Base-by-base conservation (phyloP, 108 stramenopile genomes). In the Cylindrotheca fusiformis region DNA sequence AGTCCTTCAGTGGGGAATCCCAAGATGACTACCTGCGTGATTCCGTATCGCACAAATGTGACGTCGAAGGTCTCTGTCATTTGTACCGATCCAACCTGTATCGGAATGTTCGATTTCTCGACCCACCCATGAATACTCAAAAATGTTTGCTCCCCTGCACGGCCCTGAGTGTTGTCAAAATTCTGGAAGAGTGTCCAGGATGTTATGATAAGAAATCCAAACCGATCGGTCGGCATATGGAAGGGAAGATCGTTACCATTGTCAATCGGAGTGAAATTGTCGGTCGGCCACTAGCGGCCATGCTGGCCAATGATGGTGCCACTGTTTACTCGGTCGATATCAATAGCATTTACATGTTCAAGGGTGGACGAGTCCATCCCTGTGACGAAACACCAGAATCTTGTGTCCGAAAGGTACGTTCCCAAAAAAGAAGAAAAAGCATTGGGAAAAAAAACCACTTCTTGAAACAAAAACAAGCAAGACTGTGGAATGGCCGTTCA, bases 1-100 rank as follows among this genome's bases (percentile, higher is more conserved):
- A 96, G 54, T 90, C 88, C 18, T 98, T 96, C 64, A 91, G 76
- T 48, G 97, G 97, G 14, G 93, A 86, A 22, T 80, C 80, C 63
- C 95, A 96, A 69, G 97, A 98, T 75, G 97, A 98, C 74, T 96
- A 96, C 68, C 71, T 98, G n/a, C 80, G 97, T 36, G 97, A 98
- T 71, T 75, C 83, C 5, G 91, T 98, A 14, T 88, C 90, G 30
- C 53, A 80, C 57, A 79, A 89, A 65, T 95, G 96, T 71, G 97
- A 98, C 67, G 97, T 98, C 32, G 97, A 98, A 82, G 97, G 97
- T 8, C 76, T 97, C 32, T 97, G 93, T 71, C 87, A 88, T 73
- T 79, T 82, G 5, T 97, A 98, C 73, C 87, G 97, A 3, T 80
- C 88, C 62, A 95, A 97, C 51, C 72, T 98, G 32, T 98, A 96